Conservation (phyloP, 129 eudicot species). For the Oenanthe sinensis region DNA sequence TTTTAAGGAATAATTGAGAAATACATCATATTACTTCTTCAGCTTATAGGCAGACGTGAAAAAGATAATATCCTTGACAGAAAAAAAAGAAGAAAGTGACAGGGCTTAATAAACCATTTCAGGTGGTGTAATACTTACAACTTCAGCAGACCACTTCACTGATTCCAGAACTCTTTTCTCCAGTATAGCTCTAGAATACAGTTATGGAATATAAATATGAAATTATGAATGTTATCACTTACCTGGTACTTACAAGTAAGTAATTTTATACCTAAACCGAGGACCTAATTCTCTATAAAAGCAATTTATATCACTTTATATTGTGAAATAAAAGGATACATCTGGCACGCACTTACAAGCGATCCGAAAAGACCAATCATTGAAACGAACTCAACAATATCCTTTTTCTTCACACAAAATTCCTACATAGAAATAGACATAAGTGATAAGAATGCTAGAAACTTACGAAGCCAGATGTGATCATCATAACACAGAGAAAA, state of each 20-base stretch:
- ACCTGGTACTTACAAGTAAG: not conserved
- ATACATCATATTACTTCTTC: not conserved
- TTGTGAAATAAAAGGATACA: conserved; percentile 66
- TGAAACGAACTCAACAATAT: conserved; percentile 60
- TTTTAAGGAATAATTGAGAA: not conserved
- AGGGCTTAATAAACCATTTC: not conserved
- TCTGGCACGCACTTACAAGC: conserved; percentile 51
- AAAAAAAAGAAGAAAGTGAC: not conserved
- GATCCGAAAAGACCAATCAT: conserved; percentile 78
- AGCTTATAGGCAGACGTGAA: not conserved
- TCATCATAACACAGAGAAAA: not conserved
- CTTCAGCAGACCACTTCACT: conserved; percentile 54
- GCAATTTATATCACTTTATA: not conserved
- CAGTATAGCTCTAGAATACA: conserved; percentile 35
- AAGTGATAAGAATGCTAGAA: not conserved
- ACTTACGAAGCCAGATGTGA: not conserved
- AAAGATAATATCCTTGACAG: not conserved
- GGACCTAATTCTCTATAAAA: not conserved
- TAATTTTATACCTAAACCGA: not conserved
- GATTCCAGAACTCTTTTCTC: conserved; percentile 55
- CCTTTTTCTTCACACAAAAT: conserved; percentile 65
- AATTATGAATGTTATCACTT: not conserved
- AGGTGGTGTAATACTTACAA: conserved; percentile 26
- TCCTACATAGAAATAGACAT: conserved; percentile 38
- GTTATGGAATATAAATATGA: conserved; percentile 26